Percentiles rank a stretch among this genome's conserved stretches.
phyloP scores from a whole-genome alignment of 2,329 filamentous ascomycete species.

The Metarhizium guizhouense region DNA sequence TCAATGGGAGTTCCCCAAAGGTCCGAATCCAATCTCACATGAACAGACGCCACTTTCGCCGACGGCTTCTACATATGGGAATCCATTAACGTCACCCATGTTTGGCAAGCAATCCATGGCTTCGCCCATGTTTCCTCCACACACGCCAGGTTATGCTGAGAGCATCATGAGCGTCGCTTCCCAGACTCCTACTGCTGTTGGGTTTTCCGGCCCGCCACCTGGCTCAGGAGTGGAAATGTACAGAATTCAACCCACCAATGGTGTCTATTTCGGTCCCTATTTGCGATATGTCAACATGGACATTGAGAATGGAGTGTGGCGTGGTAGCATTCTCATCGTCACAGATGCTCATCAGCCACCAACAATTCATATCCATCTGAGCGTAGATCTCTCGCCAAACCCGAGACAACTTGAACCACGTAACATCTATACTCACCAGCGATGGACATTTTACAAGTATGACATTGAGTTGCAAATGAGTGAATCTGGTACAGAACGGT shows the following conservation, averaged over 20 bases:
- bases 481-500: conserved; percentile 69
- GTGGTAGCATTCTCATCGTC: conserved; percentile 87
- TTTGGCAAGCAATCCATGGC: conserved; percentile 49
- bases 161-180: conserved; percentile 76
- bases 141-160: conserved; percentile 76
- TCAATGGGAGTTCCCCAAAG: conserved; percentile 98
- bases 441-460: conserved; percentile 95
- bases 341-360: conserved; percentile 88
- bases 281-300: conserved; percentile 97
- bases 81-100: conserved; percentile 62
- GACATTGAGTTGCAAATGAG: conserved; percentile 86
- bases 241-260: conserved; percentile 86
- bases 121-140: conserved; percentile 75
- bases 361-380: conserved; percentile 91
- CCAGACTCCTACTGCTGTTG: conserved; percentile 66
- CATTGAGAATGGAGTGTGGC: conserved; percentile 79
- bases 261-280: conserved; percentile 96
- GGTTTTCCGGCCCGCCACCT: conserved; percentile 82
- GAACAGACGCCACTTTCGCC: conserved; percentile 79
- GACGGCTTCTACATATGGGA: conserved; percentile 66
- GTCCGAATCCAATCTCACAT: conserved; percentile 79
- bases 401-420: conserved; percentile 76
- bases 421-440: conserved; percentile 79
- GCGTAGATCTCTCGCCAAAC: conserved; percentile 83
- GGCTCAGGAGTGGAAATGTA: conserved; percentile 88